Evolutionary conservation across 1,139 yeast species (phyloP).

Genomic region (Protomyces inundatus): DNA sequence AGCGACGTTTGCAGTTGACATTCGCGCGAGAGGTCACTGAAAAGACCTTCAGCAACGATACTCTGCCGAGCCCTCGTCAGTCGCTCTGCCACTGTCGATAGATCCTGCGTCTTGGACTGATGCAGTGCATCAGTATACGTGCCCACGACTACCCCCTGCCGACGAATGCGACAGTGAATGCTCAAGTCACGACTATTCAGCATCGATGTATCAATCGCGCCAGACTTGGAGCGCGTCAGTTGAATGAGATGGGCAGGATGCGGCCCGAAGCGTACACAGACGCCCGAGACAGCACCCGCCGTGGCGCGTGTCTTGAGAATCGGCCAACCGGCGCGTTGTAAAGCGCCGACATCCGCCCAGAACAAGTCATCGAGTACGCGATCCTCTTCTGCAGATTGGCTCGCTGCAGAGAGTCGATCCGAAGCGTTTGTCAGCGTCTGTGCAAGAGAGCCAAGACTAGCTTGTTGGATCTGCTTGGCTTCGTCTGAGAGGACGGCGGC

Average conservation of each 20-base stretch:
- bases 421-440: slow-evolving; percentile 60
- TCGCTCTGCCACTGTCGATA: background rate
- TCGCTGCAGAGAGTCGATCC: slow-evolving; percentile 33
- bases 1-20: background rate
- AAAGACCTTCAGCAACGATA: background rate
- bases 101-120: background rate
- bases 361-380: slow-evolving; percentile 3
- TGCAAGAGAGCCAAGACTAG: slow-evolving; percentile 80
- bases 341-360: slow-evolving; percentile 3
- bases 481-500: slow-evolving; percentile 49
- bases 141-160: background rate
- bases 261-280: slow-evolving; percentile 11
- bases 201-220: slow-evolving; percentile 9
- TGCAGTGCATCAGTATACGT: background rate
- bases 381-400: background rate
- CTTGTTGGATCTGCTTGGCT: slow-evolving; percentile 38
- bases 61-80: background rate
- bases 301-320: background rate
- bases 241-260: slow-evolving; percentile 1
- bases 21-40: background rate
- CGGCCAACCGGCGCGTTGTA: slow-evolving; percentile 3
- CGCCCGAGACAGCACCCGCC: background rate
- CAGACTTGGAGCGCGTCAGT: background rate
- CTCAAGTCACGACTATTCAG: background rate
- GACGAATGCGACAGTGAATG: background rate